Base-by-base conservation (phyloP, 73 alveolate genomes). In the Paramecium tetraurelia region DNA sequence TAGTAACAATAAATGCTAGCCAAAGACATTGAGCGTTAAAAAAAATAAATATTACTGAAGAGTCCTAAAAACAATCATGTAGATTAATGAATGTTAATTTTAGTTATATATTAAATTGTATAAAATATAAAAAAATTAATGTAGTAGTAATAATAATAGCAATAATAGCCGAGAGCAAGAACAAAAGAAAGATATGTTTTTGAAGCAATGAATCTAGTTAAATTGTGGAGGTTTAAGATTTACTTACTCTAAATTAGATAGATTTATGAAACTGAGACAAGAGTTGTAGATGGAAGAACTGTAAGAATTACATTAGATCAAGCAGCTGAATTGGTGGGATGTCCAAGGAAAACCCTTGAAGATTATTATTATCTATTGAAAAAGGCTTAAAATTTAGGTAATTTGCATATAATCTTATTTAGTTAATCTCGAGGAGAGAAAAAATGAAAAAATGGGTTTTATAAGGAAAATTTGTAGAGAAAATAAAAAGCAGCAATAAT, bases 241-340 rank as follows among this genome's bases (percentile, higher is more conserved):
- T 33, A 44, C 6, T 31, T n/a, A 80, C 16, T 53, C 22, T 53
- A n/a, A n/a, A 43, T 36, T 31, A 36, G 57, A 80, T 14, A 80
- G 16, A 44, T 48, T 24, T 80, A 22, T 46, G 12, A 63, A 63
- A 63, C 50, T 80, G 90, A 80, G 35, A 80, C 77, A 5, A 59
- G 58, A 24, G 27, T 31, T 20, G 18, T 80, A 1, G 90, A 69
- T 35, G 94, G 94, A 44, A 89, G 87, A 40, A 58, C 58, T 20
- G 86, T 70, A 24, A 89, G 75, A 43, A 58, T 71, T 3, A 89
- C 86, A 33, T 50, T 89, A 20, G 94, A 89, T 46, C 43, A 89
- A 46, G 94, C 94, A 31, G 94, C 94, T n/a, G 87, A 89, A 33
- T 44, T 38, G 4, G 87, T 89, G 18, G 94, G 94, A 41, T 40